These are phyloP conservation scores for Chrysopogon serrulatus DNA, from an alignment of 176 grass and related monocot species.

Conservation along the genomic window DNA sequence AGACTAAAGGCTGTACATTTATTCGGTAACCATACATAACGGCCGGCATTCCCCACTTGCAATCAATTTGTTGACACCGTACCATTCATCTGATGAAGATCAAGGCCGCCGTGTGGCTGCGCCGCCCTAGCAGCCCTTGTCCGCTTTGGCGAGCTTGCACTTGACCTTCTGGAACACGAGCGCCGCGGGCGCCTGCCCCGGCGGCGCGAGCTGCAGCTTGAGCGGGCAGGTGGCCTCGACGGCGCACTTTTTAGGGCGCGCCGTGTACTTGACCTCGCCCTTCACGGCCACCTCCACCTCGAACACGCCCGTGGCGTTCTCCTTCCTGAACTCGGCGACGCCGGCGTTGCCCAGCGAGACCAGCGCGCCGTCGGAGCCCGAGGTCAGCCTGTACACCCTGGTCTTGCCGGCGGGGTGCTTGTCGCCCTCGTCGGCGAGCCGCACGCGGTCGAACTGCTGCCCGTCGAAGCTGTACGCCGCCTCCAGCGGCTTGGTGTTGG, in stretches of 20 bases:
- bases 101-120: no score
- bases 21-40: no score
- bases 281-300: slow-evolving; percentile 12
- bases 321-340: slow-evolving; percentile 6
- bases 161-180: no score
- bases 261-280: not conserved
- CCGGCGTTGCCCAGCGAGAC: not conserved
- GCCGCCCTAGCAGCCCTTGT: no score
- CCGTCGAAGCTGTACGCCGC: slow-evolving; percentile 20
- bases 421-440: not conserved
- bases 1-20: no score
- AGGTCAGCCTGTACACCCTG: not conserved
- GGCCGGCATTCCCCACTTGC: no score
- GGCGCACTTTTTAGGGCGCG: not conserved
- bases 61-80: no score
- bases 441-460: slow-evolving; percentile 34
- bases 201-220: slow-evolving; percentile 28
- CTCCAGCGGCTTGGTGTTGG: slow-evolving; percentile 18
- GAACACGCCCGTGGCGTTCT: slow-evolving; percentile 30
- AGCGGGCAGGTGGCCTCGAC: slow-evolving; percentile 14
- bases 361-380: not conserved
- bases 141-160: no score
- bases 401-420: not conserved
- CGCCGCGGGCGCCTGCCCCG: not conserved
- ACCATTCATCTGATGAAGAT: no score